A percentile compares a stretch with the other conserved stretches of the same genome.
phyloP scores from a whole-genome alignment of 73 alveolate species.

The Urostyla sp. region DNA sequence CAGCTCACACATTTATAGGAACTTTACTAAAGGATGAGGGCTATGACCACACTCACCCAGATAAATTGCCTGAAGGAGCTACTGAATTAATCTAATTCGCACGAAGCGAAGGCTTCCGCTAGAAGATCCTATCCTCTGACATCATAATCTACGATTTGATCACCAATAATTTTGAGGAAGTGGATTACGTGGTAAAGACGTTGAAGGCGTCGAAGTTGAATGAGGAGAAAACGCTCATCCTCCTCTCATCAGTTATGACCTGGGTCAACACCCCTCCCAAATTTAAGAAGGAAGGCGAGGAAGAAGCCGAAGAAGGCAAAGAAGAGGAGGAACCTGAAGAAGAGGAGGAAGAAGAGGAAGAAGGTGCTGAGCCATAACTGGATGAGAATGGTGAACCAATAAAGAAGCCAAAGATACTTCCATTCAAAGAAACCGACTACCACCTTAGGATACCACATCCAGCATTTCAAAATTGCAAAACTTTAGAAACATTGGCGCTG shows the following conservation, averaged over 20 bases:
- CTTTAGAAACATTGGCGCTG: slow-evolving; percentile 93
- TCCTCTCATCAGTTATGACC: slow-evolving; percentile 90
- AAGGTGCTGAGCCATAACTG: slow-evolving; percentile 47
- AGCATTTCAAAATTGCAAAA: slow-evolving; percentile 83
- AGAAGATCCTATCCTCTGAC: slow-evolving; percentile 67
- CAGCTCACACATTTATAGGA: slow-evolving; percentile 58
- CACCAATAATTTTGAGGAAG: slow-evolving; percentile 65
- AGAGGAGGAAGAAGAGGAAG: slow-evolving; percentile 69
- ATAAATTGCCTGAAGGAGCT: slow-evolving; percentile 46
- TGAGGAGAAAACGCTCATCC: slow-evolving; percentile 74
- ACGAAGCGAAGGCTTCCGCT: slow-evolving; percentile 62
- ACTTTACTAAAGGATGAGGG: neutral
- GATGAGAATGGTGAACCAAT: slow-evolving; percentile 51
- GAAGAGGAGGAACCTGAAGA: slow-evolving; percentile 73
- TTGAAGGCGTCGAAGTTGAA: slow-evolving; percentile 54
- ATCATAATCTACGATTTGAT: slow-evolving; percentile 75
- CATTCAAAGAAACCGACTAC: slow-evolving; percentile 89
- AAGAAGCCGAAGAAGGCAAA: slow-evolving; percentile 74
- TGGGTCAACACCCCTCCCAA: slow-evolving; percentile 94
- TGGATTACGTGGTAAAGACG: slow-evolving; percentile 69
- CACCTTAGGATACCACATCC: slow-evolving; percentile 84
- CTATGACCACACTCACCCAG: slow-evolving; percentile 10
- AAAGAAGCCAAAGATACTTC: slow-evolving; percentile 66
- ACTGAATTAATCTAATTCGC: slow-evolving; percentile 29
- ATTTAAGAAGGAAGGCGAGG: slow-evolving; percentile 72